A percentile compares a stretch with the other conserved stretches of the same genome.
These are phyloP conservation scores for Leccinum ochraceum DNA, from an alignment of 768 basidiomycete species.

Conservation along the genomic window DNA sequence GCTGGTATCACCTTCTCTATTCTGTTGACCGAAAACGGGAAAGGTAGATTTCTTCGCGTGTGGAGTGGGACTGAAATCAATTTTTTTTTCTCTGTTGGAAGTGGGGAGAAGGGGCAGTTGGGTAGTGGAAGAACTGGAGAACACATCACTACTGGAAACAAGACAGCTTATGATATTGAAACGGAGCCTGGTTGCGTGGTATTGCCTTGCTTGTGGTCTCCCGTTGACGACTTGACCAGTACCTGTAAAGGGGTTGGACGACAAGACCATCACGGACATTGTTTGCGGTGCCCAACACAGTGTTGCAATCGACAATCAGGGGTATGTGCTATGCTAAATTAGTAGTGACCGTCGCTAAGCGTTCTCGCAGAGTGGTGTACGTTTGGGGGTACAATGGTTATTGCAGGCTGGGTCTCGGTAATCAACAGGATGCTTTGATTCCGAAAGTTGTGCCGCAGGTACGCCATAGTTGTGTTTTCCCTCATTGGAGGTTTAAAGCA, in stretches of 20 bases:
- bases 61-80: slow-evolving; percentile 1
- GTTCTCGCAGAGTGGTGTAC: slow-evolving; percentile 58
- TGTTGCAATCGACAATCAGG: slow-evolving; percentile 75
- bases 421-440: slow-evolving; percentile 76
- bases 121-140: slow-evolving; percentile 95
- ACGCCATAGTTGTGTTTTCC: slow-evolving; percentile 8
- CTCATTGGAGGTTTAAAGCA: not conserved
- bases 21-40: slow-evolving; percentile 80
- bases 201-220: slow-evolving; percentile 3
- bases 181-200: slow-evolving; percentile 57
- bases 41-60: slow-evolving; percentile 46
- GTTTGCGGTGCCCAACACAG: slow-evolving; percentile 87
- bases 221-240: slow-evolving; percentile 42
- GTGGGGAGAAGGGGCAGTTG: slow-evolving; percentile 89
- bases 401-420: slow-evolving; percentile 85
- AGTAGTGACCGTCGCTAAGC: slow-evolving; percentile 10
- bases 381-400: slow-evolving; percentile 93
- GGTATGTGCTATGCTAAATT: slow-evolving; percentile 42
- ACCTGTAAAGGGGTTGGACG: slow-evolving; percentile 73
- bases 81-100: slow-evolving; percentile 74
- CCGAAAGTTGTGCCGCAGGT: slow-evolving; percentile 87
- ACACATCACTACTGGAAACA: slow-evolving; percentile 82
- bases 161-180: slow-evolving; percentile 80
- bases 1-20: slow-evolving; percentile 86
- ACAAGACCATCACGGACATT: slow-evolving; percentile 78